Evolutionary conservation across 306 rosid genomes (phyloP).

Genomic region (Acacia acuminata): DNA sequence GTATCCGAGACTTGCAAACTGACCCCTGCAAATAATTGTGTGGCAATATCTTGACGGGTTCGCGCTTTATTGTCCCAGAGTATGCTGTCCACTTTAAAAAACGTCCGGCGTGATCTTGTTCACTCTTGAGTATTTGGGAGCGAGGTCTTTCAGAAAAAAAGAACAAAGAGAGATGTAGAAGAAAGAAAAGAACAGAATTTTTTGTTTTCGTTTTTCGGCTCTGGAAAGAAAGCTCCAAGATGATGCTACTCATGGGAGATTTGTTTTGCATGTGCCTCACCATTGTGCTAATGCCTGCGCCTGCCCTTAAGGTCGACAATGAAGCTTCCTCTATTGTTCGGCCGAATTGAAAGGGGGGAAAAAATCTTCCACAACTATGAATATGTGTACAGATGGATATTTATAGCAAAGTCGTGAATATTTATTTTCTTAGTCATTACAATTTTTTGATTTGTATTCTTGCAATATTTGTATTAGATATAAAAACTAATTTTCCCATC

Average conservation of each 20-base stretch:
- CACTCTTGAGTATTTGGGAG: conserved; percentile 10
- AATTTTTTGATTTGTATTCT: neutral
- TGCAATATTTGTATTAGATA: neutral
- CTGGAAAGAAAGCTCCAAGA: neutral
- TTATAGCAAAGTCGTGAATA: neutral
- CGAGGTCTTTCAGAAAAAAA: neutral
- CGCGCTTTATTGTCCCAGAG: conserved; percentile 29
- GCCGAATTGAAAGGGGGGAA: neutral
- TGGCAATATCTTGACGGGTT: conserved; percentile 57
- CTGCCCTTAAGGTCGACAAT: conserved; percentile 11
- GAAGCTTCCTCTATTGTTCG: neutral
- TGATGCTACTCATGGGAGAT: neutral
- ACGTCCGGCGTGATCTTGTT: conserved; percentile 33
- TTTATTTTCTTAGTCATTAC: neutral
- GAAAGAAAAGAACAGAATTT: neutral
- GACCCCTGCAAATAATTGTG: conserved; percentile 34
- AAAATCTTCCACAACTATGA: neutral
- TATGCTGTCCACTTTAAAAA: conserved; percentile 24
- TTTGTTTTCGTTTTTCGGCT: neutral
- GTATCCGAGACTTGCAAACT: conserved; percentile 47
- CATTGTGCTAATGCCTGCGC: neutral
- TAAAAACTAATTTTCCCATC: neutral
- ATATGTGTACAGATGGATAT: neutral
- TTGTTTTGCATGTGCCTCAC: conserved; percentile 23
- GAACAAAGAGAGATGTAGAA: neutral